Conservation (phyloP, 116 monocot genomes). For the Cymodocea nodosa region DNA sequence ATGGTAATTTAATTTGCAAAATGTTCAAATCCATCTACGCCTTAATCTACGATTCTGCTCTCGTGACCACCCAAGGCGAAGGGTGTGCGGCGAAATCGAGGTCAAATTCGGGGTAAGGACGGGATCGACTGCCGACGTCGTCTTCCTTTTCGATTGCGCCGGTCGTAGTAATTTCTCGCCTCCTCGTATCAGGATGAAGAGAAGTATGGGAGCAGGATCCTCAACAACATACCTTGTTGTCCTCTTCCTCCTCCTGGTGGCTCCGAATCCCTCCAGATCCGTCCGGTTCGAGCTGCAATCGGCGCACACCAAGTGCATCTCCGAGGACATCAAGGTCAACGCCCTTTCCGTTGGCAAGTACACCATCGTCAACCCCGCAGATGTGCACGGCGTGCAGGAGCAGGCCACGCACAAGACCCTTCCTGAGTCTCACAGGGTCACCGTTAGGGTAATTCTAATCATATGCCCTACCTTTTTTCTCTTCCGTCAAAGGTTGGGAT, state of each 20-base stretch:
- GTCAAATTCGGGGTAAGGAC: no score
- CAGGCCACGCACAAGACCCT: constrained; percentile 14
- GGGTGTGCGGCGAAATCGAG: no score
- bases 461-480: not conserved
- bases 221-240: not conserved
- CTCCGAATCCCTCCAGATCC: constrained; percentile 10
- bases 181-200: no score
- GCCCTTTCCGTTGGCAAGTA: constrained; percentile 96
- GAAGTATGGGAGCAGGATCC: no score
- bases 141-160: no score
- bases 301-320: constrained; percentile 86
- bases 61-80: no score
- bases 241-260: constrained; percentile 3
- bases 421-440: constrained; percentile 66
- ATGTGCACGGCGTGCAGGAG: constrained; percentile 5
- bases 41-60: no score
- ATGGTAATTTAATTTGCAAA: no score
- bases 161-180: no score
- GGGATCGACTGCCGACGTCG: no score
- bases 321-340: constrained; percentile 84
- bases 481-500: not conserved
- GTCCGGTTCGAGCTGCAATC: constrained; percentile 87
- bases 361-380: constrained; percentile 49
- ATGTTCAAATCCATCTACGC: no score
- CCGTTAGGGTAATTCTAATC: constrained; percentile 34